Percentiles rank a stretch among this genome's conserved stretches.
Conservation (phyloP, 2,329 filamentous ascomycete genomes). For the Aaosphaeria arxii region DNA sequence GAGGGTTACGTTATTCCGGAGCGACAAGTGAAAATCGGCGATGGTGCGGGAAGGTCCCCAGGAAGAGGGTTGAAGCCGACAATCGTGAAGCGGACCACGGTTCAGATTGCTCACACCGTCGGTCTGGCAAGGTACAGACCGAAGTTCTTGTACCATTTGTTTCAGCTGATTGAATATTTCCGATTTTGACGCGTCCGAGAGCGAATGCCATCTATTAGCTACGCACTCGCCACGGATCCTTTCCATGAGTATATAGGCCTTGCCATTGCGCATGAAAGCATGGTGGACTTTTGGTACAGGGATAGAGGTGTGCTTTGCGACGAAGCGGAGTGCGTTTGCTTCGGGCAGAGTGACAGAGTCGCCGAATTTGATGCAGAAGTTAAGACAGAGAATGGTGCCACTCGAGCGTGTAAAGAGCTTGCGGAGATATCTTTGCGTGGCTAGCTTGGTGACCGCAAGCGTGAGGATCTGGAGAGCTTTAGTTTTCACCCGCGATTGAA, state of each 20-base stretch:
- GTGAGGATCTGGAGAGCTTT: neutral
- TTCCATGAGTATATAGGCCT: conserved; percentile 49
- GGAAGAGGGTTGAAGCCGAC: conserved; percentile 5
- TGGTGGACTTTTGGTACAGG: conserved; percentile 47
- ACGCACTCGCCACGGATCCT: conserved; percentile 28
- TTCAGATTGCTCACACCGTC: neutral
- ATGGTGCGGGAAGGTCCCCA: conserved; percentile 33
- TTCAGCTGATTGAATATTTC: conserved; percentile 10
- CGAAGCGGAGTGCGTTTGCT: conserved; percentile 40
- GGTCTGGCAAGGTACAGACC: neutral
- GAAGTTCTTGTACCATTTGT: conserved; percentile 14
- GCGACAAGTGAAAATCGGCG: conserved; percentile 37
- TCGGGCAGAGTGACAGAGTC: conserved; percentile 18
- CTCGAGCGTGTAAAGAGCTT: neutral
- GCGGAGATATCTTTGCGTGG: neutral
- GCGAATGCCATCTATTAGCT: conserved; percentile 11
- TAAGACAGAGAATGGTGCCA: neutral
- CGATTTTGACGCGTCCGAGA: neutral
- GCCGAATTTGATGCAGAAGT: conserved; percentile 1
- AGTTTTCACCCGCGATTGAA: neutral
- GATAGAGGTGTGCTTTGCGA: conserved; percentile 42
- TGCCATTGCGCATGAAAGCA: conserved; percentile 40
- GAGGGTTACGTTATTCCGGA: conserved; percentile 15
- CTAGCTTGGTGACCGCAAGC: neutral
- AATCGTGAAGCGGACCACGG: neutral